Conservation (phyloP, 129 eudicot genomes). For the Tanacetum coccineum region DNA sequence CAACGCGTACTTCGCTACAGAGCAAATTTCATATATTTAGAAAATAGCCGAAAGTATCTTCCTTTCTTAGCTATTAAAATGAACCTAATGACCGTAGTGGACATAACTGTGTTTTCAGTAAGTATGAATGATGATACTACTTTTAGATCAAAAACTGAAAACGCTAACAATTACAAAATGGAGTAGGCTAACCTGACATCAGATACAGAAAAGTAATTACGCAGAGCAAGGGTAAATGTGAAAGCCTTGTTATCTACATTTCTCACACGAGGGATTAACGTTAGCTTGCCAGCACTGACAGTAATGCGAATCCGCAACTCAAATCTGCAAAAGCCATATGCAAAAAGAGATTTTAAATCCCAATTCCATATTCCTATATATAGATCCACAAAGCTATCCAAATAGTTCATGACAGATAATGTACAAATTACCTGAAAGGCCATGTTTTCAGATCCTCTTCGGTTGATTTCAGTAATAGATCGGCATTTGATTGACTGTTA, state of each 20-base stretch:
- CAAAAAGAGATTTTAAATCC: slow-evolving; percentile 14
- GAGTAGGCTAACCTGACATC: slow-evolving; percentile 87
- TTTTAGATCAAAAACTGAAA: slow-evolving; percentile 20
- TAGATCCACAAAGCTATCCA: slow-evolving; percentile 6
- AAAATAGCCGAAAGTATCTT: slow-evolving; percentile 25
- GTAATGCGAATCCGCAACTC: slow-evolving; percentile 78
- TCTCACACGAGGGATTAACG: slow-evolving; percentile 88
- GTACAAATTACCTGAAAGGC: slow-evolving; percentile 63
- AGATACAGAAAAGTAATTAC: slow-evolving; percentile 82
- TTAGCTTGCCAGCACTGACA: slow-evolving; percentile 65
- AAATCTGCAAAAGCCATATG: slow-evolving; percentile 49
- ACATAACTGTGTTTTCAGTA: slow-evolving; percentile 11
- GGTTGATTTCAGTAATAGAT: slow-evolving; percentile 70
- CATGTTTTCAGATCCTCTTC: slow-evolving; percentile 91
- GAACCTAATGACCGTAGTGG: slow-evolving; percentile 1
- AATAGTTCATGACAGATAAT: slow-evolving; percentile 3
- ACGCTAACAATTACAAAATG: slow-evolving; percentile 23
- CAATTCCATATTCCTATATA: not conserved
- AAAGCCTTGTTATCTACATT: slow-evolving; percentile 81
- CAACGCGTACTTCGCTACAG: slow-evolving; percentile 98
- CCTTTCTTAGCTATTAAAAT: slow-evolving; percentile 12
- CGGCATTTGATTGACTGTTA: slow-evolving; percentile 59
- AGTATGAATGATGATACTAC: slow-evolving; percentile 11
- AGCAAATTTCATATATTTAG: slow-evolving; percentile 30
- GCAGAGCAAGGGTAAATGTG: slow-evolving; percentile 72